Evolutionary conservation across 2,329 filamentous ascomycete genomes (phyloP).

Genomic region (Pseudopyricularia javanii): DNA sequence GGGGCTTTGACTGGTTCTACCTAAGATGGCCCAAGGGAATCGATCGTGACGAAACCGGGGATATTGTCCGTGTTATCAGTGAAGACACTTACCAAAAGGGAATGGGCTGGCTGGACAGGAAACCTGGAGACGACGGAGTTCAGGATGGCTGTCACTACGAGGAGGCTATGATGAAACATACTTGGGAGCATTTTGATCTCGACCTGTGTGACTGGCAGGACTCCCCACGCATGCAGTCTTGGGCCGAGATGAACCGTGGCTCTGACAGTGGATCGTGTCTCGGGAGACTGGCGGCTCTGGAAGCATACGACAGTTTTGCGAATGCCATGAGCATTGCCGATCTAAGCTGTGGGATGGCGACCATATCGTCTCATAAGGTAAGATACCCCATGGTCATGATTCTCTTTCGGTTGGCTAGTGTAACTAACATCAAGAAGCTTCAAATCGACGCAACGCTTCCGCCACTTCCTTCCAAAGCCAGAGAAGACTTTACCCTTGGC

Average conservation of each 20-base stretch:
- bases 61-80: constrained; percentile 67
- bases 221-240: constrained; percentile 23
- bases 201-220: constrained; percentile 47
- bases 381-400: constrained; percentile 1
- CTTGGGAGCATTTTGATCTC: constrained; percentile 56
- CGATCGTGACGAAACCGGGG: constrained; percentile 55
- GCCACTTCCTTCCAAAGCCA: constrained; percentile 30
- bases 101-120: constrained; percentile 63
- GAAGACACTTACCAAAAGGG: constrained; percentile 62
- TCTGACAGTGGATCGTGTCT: not conserved
- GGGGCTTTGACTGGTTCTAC: constrained; percentile 83
- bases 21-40: constrained; percentile 61
- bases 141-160: constrained; percentile 19
- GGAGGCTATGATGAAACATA: constrained; percentile 51
- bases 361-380: constrained; percentile 26
- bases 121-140: constrained; percentile 15
- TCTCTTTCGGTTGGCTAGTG: not conserved
- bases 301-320: constrained; percentile 38
- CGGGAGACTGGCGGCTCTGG: constrained; percentile 23
- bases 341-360: constrained; percentile 36
- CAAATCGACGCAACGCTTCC: constrained; percentile 52
- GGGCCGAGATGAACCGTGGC: constrained; percentile 16
- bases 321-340: constrained; percentile 57
- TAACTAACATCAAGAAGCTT: constrained; percentile 22
- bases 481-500: constrained; percentile 39